Conservation (phyloP, 2,329 filamentous ascomycete species). For the Pseudovirgaria hyperparasitica region DNA sequence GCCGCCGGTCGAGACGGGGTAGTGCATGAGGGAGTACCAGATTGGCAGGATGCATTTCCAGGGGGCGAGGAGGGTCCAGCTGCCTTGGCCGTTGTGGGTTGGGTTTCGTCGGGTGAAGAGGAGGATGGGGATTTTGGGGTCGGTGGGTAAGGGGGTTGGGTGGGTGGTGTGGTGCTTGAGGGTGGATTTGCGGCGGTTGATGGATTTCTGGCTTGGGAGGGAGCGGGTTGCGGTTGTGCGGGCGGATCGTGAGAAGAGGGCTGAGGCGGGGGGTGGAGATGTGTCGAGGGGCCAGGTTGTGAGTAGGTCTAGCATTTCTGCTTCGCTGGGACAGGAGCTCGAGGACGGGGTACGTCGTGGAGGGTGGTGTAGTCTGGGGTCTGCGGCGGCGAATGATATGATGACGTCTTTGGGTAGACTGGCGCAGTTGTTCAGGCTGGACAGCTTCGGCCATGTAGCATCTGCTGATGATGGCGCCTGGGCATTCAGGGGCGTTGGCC, state of each 20-base stretch:
- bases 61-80: constrained; percentile 74
- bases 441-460: constrained; percentile 17
- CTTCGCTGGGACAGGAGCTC: constrained; percentile 13
- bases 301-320: constrained; percentile 44
- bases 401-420: constrained; percentile 57
- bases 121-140: constrained; percentile 68
- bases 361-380: constrained; percentile 71
- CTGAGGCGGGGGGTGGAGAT: constrained; percentile 50
- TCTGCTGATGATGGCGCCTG: constrained; percentile 19
- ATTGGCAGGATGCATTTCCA: constrained; percentile 80
- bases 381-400: constrained; percentile 59
- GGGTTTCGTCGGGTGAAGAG: constrained; percentile 49
- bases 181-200: constrained; percentile 64
- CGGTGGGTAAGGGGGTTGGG: constrained; percentile 43
- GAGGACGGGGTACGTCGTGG: constrained; percentile 38
- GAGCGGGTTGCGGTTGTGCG: constrained; percentile 53
- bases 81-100: constrained; percentile 37
- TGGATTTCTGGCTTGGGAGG: constrained; percentile 61
- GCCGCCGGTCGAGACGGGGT: constrained; percentile 63
- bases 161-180: no score
- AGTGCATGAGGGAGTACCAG: constrained; percentile 79
- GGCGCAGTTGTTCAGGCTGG: constrained; percentile 34
- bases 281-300: constrained; percentile 55
- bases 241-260: constrained; percentile 55
- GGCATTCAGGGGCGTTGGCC: constrained; percentile 23